Evolutionary conservation across 768 basidiomycete species (phyloP), one percentile per base, ranked within the genome.

Genomic region (Kwoniella sp.): DNA sequence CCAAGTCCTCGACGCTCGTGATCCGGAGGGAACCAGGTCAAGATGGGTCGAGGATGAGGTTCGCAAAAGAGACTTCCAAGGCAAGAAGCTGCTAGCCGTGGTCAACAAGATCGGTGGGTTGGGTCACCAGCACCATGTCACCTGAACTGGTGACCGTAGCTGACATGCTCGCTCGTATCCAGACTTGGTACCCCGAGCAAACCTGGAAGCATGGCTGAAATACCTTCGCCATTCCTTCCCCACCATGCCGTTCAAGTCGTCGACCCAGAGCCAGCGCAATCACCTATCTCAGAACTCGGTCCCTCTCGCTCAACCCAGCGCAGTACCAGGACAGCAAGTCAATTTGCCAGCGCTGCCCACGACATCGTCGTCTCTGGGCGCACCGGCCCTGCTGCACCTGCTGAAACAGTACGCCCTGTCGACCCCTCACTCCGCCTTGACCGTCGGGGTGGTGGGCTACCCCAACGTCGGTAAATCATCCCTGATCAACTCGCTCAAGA

Each of bases 1-100:
- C 38, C 84, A 79, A 63, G 78, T 79, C 0, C 79, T 98, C 14
- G 95, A 98, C 75, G 92, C 92, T 0, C 79, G 93, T 33, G 93
- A 98, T 77, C 93, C 95, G 2, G 87, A 93, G 53, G 92, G 93
- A 0, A 92, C 89, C 34, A 76, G 93, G 59, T 93, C 89, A 74
- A 79, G 86, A 45, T 79, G 93, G 32, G 90, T 98, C 3, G 95
- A 99, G 72, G 89, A 93, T 67, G 92, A 95, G 71, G 90, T 95
- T 0, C 78, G 87, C 38, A 78, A 88, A 57, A 79, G 87, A 29
- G 90, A 92, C 69, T 78, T 77, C 20, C 88, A 93, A 57, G 88
- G 91, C 7, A 99, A 99, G 78, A 87, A 84, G 69, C 77, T 98
- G 26, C 84, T 99, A 2, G 89, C 90, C 47, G 89, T 96, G 2